Evolutionary conservation across 2,329 filamentous ascomycete genomes (phyloP), one percentile per base, ranked within the genome.

Genomic region (Microdochium trichocladiopsis): DNA sequence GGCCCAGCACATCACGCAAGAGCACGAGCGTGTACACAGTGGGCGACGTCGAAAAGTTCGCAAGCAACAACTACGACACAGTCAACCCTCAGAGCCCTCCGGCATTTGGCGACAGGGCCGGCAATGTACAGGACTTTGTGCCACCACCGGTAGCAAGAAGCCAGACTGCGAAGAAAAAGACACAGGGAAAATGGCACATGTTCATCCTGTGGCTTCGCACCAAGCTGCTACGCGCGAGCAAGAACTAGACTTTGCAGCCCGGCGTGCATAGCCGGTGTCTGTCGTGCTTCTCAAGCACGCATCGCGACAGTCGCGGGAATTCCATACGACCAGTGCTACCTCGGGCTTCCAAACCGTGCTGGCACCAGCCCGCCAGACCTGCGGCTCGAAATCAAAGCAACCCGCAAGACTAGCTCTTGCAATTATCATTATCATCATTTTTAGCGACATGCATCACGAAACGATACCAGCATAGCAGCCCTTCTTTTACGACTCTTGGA

Each of bases 171-270:
- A 86, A 84, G 70, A 75, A 73, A 58, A 82, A 78, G 69, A 86
- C 82, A 1, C 79, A 80, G 55, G 73, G 78, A 55, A 75, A 80
- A 37, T 86, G 82, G 82, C 83, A 78, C 8, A 76, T 75, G 22
- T 84, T 86, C 58, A 72, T 86, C 50, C 71, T 86, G 52, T 86
- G 83, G 83, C 63, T 86, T 24, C 72, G 82, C 54, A 86, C 82
- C n/a, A 73, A 76, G 54, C 66, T 80, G 28, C 65, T 80, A 48
- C 69, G 72, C 6, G 63, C 75, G 54, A 59, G 66, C 50, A 63
- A 63, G 50, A 57, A 57, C 25, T 59, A 58, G 37, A 47, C 4
- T 2, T 48, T 22, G 51, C 14, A 47, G 55, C 18, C 31, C 10
- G 11, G 16, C 24, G 28, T 18, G 11, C 24, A 16, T 12, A 36